These are phyloP conservation scores for Albizia julibrissin DNA, from an alignment of 306 rosid genomes.

Conservation along the genomic window DNA sequence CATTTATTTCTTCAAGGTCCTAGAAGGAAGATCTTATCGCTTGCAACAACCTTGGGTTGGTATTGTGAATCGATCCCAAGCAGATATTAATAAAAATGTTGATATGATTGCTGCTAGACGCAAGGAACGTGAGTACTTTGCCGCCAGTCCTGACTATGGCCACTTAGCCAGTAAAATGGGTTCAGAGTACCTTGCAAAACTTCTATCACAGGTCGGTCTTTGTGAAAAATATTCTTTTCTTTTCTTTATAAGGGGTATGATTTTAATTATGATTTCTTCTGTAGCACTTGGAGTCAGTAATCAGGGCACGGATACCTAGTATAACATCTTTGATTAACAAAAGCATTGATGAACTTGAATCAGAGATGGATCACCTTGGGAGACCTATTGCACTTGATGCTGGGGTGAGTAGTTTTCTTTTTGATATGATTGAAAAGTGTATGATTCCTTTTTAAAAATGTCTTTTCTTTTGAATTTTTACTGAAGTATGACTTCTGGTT, in stretches of 20 bases:
- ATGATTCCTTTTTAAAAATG: neutral
- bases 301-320: constrained; percentile 82
- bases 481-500: constrained; percentile 31
- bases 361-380: constrained; percentile 94
- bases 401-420: constrained; percentile 67
- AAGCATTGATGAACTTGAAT: constrained; percentile 90
- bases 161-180: constrained; percentile 91
- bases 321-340: constrained; percentile 90
- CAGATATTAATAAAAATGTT: constrained; percentile 87
- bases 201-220: constrained; percentile 78
- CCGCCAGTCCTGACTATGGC: constrained; percentile 92
- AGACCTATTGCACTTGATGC: constrained; percentile 92
- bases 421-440: constrained; percentile 18
- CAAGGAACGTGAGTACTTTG: constrained; percentile 90
- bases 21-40: constrained; percentile 94
- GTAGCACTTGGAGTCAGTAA: constrained; percentile 86
- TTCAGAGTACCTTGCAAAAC: constrained; percentile 95
- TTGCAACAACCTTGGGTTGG: constrained; percentile 99
- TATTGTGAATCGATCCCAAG: constrained; percentile 94
- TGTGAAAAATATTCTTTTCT: neutral
- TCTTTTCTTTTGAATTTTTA: constrained; percentile 9
- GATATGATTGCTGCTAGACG: constrained; percentile 91
- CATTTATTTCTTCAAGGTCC: constrained; percentile 55
- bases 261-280: constrained; percentile 44
- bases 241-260: neutral